Evolutionary conservation across 1,284 basidiomycete genomes (phyloP), one percentile per base, ranked within the genome.

Genomic region (Sutorius eximius): DNA sequence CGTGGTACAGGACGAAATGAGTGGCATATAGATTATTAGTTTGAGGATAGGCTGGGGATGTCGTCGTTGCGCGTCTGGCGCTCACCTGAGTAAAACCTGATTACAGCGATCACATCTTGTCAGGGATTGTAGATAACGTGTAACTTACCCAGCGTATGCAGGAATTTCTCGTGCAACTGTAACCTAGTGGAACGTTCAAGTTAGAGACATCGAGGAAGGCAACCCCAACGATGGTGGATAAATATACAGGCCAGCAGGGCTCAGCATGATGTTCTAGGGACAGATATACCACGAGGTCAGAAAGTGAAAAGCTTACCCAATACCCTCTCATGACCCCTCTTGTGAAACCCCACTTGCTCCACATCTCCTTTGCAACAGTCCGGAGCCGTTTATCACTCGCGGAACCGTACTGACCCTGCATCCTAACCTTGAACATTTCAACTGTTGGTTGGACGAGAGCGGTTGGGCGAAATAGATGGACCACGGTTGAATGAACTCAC

Each of bases 241-340:
- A 37, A 51, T 10, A 37, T 27, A 22, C 12, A 27, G 27, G 27
- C 24, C 16, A 6, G 24, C 18, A 20, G 12, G 20, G 9, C n/a
- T 10, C 20, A 32, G 16, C 32, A 41, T 45, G 45, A 32, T 27
- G 16, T 36, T 22, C 58, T 11, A 27, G 16, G 10, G 16, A 34
- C 29, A 22, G 20, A 29, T 32, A 49, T 13, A 9, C 4, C 18
- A 13, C 18, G 34, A 36, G 11, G 27, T 7, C 3, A 5, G 12
- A 50, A 32, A 37, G 10, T 20, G 29, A 44, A 45, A 27, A 6
- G 64, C 81, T 48, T 58, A 93, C 93, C 93, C 95, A 97, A 71
- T 95, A 98, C 0, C 96, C 96, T 33, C 96, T 79, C 95, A 98
- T 97, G 50, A 98, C 82, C 9, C 96, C 96, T 56, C 85, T 80